A percentile compares a stretch with the other conserved stretches of the same genome.
These are phyloP conservation scores for Tulasnella sp. DNA, from an alignment of 768 basidiomycete genomes.

Conservation along the genomic window DNA sequence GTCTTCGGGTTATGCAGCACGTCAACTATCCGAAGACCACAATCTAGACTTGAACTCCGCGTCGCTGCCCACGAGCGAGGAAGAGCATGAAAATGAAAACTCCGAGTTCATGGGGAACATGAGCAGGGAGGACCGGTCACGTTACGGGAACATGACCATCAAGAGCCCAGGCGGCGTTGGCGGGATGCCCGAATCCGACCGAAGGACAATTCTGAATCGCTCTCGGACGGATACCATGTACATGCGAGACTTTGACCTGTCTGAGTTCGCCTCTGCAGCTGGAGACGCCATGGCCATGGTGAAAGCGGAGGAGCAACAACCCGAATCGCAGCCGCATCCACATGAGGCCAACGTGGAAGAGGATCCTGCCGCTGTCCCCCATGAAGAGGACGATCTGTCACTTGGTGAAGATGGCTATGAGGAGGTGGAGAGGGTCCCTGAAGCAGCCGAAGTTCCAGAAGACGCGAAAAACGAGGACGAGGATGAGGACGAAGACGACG, in stretches of 20 bases:
- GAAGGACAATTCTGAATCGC: conserved; percentile 7
- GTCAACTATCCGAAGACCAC: neutral
- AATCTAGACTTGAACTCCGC: neutral
- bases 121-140: no score
- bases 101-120: no score
- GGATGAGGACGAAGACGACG: conserved; percentile 3
- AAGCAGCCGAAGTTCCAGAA: neutral
- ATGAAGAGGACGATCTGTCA: conserved; percentile 9
- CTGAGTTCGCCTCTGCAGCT: conserved; percentile 7
- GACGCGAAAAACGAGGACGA: conserved; percentile 17
- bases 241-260: conserved; percentile 10
- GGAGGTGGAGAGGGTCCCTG: conserved; percentile 2
- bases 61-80: neutral
- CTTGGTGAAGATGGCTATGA: neutral
- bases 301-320: neutral
- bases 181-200: neutral
- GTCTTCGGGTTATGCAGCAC: conserved; percentile 4
- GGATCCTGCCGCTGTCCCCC: neutral
- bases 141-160: conserved; percentile 1
- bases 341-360: conserved; percentile 9
- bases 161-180: neutral
- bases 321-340: neutral
- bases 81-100: neutral
- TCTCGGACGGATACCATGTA: conserved; percentile 16
- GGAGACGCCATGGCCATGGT: conserved; percentile 11